These are phyloP conservation scores for Starmerella roubikii DNA, from an alignment of 805 yeast species.

Conservation along the genomic window DNA sequence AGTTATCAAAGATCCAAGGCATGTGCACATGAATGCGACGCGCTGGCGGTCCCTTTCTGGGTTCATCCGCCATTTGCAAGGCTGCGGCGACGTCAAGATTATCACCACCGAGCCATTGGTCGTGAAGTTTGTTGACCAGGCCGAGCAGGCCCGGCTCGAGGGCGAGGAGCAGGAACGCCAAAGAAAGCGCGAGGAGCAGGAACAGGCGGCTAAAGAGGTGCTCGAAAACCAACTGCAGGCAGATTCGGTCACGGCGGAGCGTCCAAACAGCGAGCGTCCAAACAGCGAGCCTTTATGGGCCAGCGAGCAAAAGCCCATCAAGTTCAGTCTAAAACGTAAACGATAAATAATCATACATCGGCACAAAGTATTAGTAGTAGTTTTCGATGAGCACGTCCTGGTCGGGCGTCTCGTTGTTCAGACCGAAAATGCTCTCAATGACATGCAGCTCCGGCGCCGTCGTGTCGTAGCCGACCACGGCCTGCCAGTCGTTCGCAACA, in stretches of 20 bases:
- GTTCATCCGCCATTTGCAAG: conserved; percentile 46
- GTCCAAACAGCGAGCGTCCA: neutral
- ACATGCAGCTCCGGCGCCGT: conserved; percentile 98
- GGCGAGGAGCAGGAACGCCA: neutral
- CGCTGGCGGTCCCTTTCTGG: conserved; percentile 57
- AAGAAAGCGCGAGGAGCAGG: neutral
- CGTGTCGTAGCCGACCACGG: conserved; percentile 93
- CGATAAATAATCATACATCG: no score
- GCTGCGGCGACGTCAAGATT: conserved; percentile 36
- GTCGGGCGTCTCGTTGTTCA: conserved; percentile 29
- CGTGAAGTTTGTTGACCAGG: conserved; percentile 3
- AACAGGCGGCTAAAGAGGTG: neutral
- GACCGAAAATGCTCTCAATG: conserved; percentile 76
- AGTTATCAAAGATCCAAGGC: conserved; percentile 67
- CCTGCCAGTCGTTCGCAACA: conserved; percentile 97
- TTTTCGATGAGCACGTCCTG: conserved; percentile 30
- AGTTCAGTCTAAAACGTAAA: neutral
- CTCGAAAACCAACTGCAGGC: neutral
- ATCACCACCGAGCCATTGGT: conserved; percentile 2
- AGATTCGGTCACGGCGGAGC: no score
- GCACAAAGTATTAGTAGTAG: conserved; percentile 21
- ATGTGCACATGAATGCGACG: conserved; percentile 85
- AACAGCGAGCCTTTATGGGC: no score
- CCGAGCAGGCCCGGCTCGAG: neutral
- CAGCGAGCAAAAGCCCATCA: neutral